These are phyloP conservation scores for Rhodotorula sp. DNA, from an alignment of 1,284 basidiomycete species.

Conservation along the genomic window DNA sequence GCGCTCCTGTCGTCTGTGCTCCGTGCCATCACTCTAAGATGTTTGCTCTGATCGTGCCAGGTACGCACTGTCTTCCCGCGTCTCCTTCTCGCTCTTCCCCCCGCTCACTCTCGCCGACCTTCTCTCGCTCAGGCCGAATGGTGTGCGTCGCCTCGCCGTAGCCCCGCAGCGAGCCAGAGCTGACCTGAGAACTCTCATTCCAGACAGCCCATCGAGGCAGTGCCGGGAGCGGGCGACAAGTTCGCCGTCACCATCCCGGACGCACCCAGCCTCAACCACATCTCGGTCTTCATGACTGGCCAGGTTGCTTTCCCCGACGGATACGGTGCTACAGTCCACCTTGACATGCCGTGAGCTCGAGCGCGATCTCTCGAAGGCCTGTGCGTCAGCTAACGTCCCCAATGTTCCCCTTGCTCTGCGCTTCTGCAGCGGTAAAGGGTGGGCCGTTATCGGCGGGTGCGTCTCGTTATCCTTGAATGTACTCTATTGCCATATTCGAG, in stretches of 20 bases:
- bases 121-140: constrained; percentile 11
- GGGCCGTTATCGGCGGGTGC: constrained; percentile 83
- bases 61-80: neutral
- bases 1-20: neutral
- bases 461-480: constrained; percentile 44
- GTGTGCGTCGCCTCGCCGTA: constrained; percentile 5
- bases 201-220: constrained; percentile 28
- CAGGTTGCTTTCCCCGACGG: constrained; percentile 85
- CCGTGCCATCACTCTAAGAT: neutral
- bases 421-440: constrained; percentile 64
- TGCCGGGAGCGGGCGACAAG: constrained; percentile 30
- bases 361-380: too few relatives aligned
- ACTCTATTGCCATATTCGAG: neutral
- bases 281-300: constrained; percentile 84
- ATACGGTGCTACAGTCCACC: constrained; percentile 84
- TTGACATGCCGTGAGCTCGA: constrained; percentile 67
- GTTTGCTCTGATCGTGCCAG: constrained; percentile 31
- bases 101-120: neutral
- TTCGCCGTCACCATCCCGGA: constrained; percentile 76
- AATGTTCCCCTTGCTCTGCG: too few relatives aligned
- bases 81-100: neutral
- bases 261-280: constrained; percentile 79
- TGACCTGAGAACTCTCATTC: neutral
- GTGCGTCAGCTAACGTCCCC: neutral
- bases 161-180: neutral